A percentile compares a stretch with the other conserved stretches of the same genome.
Evolutionary conservation across 1,139 yeast genomes (phyloP).

Genomic region (Schizosaccharomyces versatilis): DNA sequence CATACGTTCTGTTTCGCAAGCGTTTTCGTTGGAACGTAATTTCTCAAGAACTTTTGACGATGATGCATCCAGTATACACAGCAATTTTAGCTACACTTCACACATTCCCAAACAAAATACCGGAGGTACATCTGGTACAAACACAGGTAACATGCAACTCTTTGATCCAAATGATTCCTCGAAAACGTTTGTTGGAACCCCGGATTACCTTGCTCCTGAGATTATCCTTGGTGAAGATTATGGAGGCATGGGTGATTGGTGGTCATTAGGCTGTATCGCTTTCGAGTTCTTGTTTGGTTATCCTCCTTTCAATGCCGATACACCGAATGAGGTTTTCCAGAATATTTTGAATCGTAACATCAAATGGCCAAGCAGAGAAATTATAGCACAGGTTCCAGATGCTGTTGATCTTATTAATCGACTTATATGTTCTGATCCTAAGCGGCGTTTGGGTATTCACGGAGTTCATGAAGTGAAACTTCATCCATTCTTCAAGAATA

Average conservation of each 20-base stretch:
- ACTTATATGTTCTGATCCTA: slow-evolving; percentile 42
- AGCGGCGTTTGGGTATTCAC: slow-evolving; percentile 39
- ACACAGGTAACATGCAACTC: slow-evolving; percentile 27
- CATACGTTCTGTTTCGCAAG: no score
- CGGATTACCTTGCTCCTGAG: slow-evolving; percentile 94
- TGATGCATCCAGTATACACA: slow-evolving; percentile 1
- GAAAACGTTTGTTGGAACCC: slow-evolving; percentile 75
- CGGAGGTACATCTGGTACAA: slow-evolving; percentile 15
- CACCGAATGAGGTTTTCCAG: slow-evolving; percentile 63
- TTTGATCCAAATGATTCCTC: slow-evolving; percentile 41
- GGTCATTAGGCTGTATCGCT: slow-evolving; percentile 90
- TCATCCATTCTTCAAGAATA: slow-evolving; percentile 53
- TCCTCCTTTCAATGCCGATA: slow-evolving; percentile 78
- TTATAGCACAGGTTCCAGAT: slow-evolving; percentile 15
- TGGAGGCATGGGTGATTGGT: slow-evolving; percentile 85
- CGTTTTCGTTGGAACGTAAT: neutral
- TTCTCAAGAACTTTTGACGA: slow-evolving; percentile 1
- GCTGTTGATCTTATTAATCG: slow-evolving; percentile 54
- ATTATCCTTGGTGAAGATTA: slow-evolving; percentile 73
- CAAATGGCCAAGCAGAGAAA: slow-evolving; percentile 55
- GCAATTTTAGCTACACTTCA: neutral
- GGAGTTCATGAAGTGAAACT: slow-evolving; percentile 60
- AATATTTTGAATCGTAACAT: slow-evolving; percentile 54
- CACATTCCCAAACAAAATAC: slow-evolving; percentile 3
- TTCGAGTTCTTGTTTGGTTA: slow-evolving; percentile 83